Conservation (phyloP, 2,329 filamentous ascomycete species). For the Penicillium sp. region DNA sequence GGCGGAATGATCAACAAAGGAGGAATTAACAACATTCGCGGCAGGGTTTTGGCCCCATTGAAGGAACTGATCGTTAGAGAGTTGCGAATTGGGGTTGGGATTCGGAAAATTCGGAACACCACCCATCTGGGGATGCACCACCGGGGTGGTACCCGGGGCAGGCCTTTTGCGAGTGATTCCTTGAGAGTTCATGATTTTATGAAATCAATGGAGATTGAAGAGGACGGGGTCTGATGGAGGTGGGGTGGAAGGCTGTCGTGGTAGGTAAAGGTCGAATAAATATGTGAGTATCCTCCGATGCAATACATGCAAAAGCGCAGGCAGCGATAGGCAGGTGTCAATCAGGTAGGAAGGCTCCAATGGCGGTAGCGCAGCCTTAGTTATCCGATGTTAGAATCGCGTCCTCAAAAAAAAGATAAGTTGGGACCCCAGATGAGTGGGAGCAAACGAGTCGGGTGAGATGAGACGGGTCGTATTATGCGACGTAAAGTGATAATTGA, state of each 20-base stretch:
- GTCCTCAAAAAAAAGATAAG: slow-evolving; percentile 13
- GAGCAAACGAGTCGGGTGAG: slow-evolving; percentile 18
- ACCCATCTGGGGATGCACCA: slow-evolving; percentile 59
- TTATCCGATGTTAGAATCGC: slow-evolving; percentile 22
- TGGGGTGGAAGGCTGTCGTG: background rate
- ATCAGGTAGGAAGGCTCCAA: slow-evolving; percentile 2
- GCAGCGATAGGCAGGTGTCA: background rate
- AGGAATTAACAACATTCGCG: slow-evolving; percentile 32
- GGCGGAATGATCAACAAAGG: slow-evolving; percentile 48
- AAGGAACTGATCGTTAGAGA: slow-evolving; percentile 58
- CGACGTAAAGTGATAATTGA: background rate
- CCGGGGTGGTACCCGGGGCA: slow-evolving; percentile 71
- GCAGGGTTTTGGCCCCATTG: slow-evolving; percentile 57
- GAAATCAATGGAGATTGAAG: background rate
- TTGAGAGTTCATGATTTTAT: slow-evolving; percentile 45
- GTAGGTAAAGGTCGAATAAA: background rate
- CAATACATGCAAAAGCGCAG: background rate
- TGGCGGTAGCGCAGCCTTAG: slow-evolving; percentile 21
- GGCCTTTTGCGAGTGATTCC: slow-evolving; percentile 67
- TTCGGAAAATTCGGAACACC: slow-evolving; percentile 53
- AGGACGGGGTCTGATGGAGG: background rate
- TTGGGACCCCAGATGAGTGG: slow-evolving; percentile 13
- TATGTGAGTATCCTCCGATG: background rate
- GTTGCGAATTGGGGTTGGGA: slow-evolving; percentile 48
- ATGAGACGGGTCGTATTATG: background rate